Evolutionary conservation across 2,329 filamentous ascomycete species (phyloP).

Genomic region (Pseudogymnoascus sp.): DNA sequence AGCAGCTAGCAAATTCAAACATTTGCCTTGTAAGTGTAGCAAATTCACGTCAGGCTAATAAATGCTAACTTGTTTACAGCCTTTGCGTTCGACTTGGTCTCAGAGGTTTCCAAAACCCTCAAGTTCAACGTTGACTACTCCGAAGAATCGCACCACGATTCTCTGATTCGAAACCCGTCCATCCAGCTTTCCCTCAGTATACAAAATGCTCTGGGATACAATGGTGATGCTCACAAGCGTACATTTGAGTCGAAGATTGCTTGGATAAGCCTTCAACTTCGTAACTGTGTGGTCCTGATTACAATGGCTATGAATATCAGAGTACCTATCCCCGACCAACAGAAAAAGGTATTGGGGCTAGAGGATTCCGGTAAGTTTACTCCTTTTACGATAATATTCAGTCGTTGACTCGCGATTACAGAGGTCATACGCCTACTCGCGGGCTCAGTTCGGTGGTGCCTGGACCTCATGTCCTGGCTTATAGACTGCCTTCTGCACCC

Average conservation of each 20-base stretch:
- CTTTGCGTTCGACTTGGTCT: slow-evolving; percentile 55
- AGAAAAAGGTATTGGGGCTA: slow-evolving; percentile 47
- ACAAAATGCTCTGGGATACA: slow-evolving; percentile 69
- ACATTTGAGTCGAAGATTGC: slow-evolving; percentile 65
- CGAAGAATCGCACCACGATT: slow-evolving; percentile 62
- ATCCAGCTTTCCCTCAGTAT: slow-evolving; percentile 72
- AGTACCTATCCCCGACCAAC: slow-evolving; percentile 37
- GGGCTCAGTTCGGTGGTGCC: slow-evolving; percentile 70
- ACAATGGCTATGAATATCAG: slow-evolving; percentile 50
- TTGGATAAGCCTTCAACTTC: slow-evolving; percentile 65
- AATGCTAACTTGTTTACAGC: slow-evolving; percentile 32
- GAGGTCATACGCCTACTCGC: slow-evolving; percentile 66
- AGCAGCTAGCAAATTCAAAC: slow-evolving; percentile 38
- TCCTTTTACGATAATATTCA: neutral
- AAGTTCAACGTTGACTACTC: slow-evolving; percentile 75
- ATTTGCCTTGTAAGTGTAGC: slow-evolving; percentile 18
- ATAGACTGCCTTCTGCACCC: slow-evolving; percentile 45
- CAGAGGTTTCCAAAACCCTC: slow-evolving; percentile 60
- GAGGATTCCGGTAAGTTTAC: slow-evolving; percentile 51
- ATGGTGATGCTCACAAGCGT: slow-evolving; percentile 52
- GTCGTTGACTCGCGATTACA: slow-evolving; percentile 23
- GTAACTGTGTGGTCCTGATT: slow-evolving; percentile 60
- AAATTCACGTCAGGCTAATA: neutral
- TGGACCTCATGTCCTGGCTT: slow-evolving; percentile 61
- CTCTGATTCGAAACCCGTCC: slow-evolving; percentile 62